These are phyloP conservation scores for Eutypa lata DNA, from an alignment of 2,329 filamentous ascomycete genomes.

Conservation along the genomic window DNA sequence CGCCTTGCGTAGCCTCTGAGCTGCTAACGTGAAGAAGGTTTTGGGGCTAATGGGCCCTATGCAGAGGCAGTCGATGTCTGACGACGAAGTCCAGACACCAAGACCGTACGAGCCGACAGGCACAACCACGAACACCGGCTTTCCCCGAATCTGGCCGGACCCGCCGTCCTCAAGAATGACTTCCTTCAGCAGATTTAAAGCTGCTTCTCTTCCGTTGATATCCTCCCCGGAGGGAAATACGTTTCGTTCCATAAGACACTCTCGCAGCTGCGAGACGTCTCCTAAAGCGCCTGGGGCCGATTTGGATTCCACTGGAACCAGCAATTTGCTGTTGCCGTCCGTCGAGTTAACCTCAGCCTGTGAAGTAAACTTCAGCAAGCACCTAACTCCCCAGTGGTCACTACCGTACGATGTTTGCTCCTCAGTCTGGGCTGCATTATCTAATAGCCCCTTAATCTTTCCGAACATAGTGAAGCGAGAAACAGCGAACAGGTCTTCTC, in stretches of 20 bases:
- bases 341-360: conserved; percentile 7
- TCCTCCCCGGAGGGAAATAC: conserved; percentile 49
- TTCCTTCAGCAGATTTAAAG: conserved; percentile 42
- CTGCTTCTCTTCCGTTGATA: conserved; percentile 35
- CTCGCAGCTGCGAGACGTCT: conserved; percentile 32
- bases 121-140: conserved; percentile 47
- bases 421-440: conserved; percentile 1
- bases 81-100: conserved; percentile 57
- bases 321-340: conserved; percentile 19
- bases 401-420: conserved; percentile 36
- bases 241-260: conserved; percentile 32
- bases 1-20: conserved; percentile 50
- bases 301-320: conserved; percentile 32
- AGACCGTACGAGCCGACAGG: conserved; percentile 66
- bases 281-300: conserved; percentile 28
- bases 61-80: conserved; percentile 64
- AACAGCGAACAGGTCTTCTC: conserved; percentile 35
- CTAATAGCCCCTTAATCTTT: conserved; percentile 27
- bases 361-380: conserved; percentile 31
- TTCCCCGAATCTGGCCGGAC: conserved; percentile 16
- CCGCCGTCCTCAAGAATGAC: conserved; percentile 37
- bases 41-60: conserved; percentile 59
- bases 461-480: conserved; percentile 58
- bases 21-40: conserved; percentile 59
- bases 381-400: conserved; percentile 58